Conservation (phyloP, 2,329 filamentous ascomycete genomes). For the Microdochium paspali region DNA sequence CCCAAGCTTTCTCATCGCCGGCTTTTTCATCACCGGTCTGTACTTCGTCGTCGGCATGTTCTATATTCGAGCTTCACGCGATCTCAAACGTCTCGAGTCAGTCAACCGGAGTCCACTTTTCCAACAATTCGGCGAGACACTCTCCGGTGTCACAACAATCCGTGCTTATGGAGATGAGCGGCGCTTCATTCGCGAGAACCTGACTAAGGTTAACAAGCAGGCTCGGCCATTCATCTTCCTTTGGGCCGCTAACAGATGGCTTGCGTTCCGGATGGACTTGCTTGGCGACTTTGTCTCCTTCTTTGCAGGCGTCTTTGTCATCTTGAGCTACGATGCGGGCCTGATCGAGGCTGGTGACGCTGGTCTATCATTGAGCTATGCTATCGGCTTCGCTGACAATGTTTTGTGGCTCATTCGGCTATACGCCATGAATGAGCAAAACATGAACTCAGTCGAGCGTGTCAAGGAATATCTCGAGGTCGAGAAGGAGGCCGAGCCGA, state of each 20-base stretch:
- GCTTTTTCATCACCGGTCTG: slow-evolving; percentile 70
- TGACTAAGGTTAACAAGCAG: slow-evolving; percentile 80
- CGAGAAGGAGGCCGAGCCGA: slow-evolving; percentile 77
- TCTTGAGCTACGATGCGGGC: slow-evolving; percentile 58
- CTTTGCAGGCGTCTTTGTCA: slow-evolving; percentile 85
- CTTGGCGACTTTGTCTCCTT: slow-evolving; percentile 88
- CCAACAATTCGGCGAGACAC: slow-evolving; percentile 94
- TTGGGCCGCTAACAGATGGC: slow-evolving; percentile 96
- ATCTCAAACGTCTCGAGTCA: slow-evolving; percentile 90
- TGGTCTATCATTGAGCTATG: slow-evolving; percentile 89
- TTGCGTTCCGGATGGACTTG: slow-evolving; percentile 83
- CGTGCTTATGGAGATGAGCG: slow-evolving; percentile 91
- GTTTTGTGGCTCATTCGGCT: slow-evolving; percentile 92
- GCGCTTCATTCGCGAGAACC: slow-evolving; percentile 87
- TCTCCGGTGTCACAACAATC: slow-evolving; percentile 92
- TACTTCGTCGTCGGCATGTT: slow-evolving; percentile 80
- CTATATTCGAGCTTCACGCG: slow-evolving; percentile 87
- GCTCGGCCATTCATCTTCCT: slow-evolving; percentile 91
- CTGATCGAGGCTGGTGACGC: slow-evolving; percentile 83
- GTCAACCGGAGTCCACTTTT: slow-evolving; percentile 91
- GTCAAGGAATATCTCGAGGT: slow-evolving; percentile 96
- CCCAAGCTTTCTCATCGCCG: slow-evolving; percentile 81
- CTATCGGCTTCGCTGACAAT: slow-evolving; percentile 94
- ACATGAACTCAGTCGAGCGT: slow-evolving; percentile 98
- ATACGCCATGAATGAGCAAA: slow-evolving; percentile 93